Conservation (phyloP, 2,329 filamentous ascomycete genomes). For the Coniella lustricola region DNA sequence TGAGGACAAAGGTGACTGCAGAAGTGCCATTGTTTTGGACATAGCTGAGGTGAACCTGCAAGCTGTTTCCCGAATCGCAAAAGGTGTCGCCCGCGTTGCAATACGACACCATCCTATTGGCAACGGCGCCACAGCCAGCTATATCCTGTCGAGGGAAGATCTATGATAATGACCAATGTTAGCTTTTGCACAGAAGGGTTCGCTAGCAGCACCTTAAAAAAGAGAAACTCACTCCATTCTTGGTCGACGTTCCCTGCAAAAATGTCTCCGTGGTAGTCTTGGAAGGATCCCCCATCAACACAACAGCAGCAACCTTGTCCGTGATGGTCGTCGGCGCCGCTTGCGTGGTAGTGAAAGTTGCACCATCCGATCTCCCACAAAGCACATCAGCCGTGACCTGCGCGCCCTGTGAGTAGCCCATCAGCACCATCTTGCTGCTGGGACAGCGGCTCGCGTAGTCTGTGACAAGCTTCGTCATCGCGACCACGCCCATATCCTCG, state of each 20-base stretch:
- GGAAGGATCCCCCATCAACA: conserved; percentile 22
- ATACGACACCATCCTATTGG: conserved; percentile 20
- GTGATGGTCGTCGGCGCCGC: conserved; percentile 10
- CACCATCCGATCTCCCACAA: conserved; percentile 16
- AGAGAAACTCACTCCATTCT: conserved; percentile 17
- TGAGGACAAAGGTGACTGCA: conserved; percentile 19
- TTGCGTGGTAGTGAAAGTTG: conserved; percentile 10
- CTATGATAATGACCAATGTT: no score
- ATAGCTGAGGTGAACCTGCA: conserved; percentile 20
- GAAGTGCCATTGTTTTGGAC: conserved; percentile 20
- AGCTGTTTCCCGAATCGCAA: conserved; percentile 20
- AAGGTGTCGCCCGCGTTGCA: conserved; percentile 23
- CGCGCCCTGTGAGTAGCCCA: conserved; percentile 23
- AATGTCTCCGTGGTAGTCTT: conserved; percentile 15
- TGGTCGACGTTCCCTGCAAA: conserved; percentile 19
- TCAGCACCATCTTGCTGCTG: conserved; percentile 20
- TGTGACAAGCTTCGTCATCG: conserved; percentile 16
- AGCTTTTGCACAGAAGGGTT: no score
- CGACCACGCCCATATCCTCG: conserved; percentile 15
- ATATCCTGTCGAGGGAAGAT: conserved; percentile 20
- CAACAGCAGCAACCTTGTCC: conserved; percentile 17
- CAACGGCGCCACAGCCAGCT: conserved; percentile 19
- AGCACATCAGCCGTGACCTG: conserved; percentile 21
- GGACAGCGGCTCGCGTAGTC: conserved; percentile 19
- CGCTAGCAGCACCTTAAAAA: no score